Base-by-base conservation (phyloP, 2,329 filamentous ascomycete species). In the Sporothrix euskadiensis region DNA sequence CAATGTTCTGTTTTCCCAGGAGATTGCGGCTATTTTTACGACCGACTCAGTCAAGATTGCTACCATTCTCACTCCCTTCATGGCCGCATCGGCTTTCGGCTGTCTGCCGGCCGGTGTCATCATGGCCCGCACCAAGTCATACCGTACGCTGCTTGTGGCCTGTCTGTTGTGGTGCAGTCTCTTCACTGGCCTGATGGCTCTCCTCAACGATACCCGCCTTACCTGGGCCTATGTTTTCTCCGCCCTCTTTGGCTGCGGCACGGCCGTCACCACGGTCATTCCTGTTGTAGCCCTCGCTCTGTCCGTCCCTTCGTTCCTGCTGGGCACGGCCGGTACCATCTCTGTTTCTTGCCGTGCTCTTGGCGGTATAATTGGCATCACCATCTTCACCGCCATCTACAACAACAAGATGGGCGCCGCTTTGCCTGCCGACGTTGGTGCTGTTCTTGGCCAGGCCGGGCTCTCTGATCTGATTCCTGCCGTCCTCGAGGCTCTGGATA, bases 71-170 rank as follows among this genome's bases (percentile, higher is more conserved):
- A 66, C 61, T 0, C 61, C 61, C 19, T 66, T 66, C 39, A 7
- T 66, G 39, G 61, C 61, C 61, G 26, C 35, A 6, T 66, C 61
- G 7, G 61, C 61, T 2, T 66, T 66, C 30, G 61, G 61, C n/a
- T 66, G 61, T 14, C n/a, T 66, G 61, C 61, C 61, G 0, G 41
- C 61, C 35, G 61, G 61, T n/a, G 26, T 44, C n/a, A 44, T 47
- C 61, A 66, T 66, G 61, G 61, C 61, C 22, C 61, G 39, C 61
- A 66, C 61, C 35, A 66, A 66, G 61, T 66, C 61, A n/a, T 66
- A 66, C 61, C 61, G 61, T 7, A 44, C 39, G 7, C 61, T 66
- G 0, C 39, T 66, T 7, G 61, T 66, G 0, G 61, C 35, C 39
- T 66, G 61, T 4, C 10, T 66, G 1, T 26, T 57, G 3, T 57